Percentiles rank a stretch among this genome's conserved stretches.
These are phyloP conservation scores for Aleurites moluccanus DNA, from an alignment of 441 rosid species.

Conservation along the genomic window DNA sequence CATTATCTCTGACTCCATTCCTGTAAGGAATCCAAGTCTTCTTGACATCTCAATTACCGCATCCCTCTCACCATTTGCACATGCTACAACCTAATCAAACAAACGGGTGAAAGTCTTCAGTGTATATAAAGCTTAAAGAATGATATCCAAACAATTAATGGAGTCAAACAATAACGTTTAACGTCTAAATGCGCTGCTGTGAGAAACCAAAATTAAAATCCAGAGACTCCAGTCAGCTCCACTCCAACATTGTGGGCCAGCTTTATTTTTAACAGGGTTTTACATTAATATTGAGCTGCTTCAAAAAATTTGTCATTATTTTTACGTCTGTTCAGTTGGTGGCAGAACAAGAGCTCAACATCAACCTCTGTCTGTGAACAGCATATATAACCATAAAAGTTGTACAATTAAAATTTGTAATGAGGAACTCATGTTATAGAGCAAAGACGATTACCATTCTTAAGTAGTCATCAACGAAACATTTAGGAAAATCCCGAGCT, in stretches of 20 bases:
- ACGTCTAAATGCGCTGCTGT: background rate
- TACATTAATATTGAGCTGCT: background rate
- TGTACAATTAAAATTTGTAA: background rate
- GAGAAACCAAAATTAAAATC: background rate
- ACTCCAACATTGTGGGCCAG: background rate
- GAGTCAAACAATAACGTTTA: no score
- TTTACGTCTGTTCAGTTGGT: background rate
- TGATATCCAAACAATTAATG: background rate
- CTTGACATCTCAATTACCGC: slow-evolving; percentile 74
- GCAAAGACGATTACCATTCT: slow-evolving; percentile 60
- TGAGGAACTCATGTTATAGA: background rate
- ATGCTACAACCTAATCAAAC: slow-evolving; percentile 67
- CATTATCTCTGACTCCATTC: slow-evolving; percentile 80
- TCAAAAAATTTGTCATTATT: background rate
- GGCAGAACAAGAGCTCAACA: no score
- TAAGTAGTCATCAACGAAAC: slow-evolving; percentile 82
- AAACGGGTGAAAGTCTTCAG: slow-evolving; percentile 10
- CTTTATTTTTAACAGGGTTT: background rate
- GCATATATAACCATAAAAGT: background rate
- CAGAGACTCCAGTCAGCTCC: no score
- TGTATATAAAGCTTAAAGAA: background rate
- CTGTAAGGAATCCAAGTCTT: slow-evolving; percentile 85
- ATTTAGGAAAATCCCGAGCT: slow-evolving; percentile 80
- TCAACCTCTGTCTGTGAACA: background rate
- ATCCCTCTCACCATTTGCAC: slow-evolving; percentile 71